Conservation (phyloP, 1,139 yeast species). For the Yamadazyma taylorii region DNA sequence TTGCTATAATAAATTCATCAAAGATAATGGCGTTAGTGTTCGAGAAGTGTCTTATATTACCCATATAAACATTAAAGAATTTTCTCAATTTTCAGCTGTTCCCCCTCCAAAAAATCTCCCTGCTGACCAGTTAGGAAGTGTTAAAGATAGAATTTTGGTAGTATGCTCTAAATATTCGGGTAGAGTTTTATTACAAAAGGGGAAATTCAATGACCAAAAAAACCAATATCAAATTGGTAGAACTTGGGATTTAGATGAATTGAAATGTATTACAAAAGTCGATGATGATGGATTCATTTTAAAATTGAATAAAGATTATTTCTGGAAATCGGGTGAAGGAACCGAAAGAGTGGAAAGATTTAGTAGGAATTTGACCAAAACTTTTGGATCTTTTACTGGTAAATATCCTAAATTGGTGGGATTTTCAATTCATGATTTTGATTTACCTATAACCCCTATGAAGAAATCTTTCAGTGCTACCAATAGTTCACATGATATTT, state of each 20-base stretch:
- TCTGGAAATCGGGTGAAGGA: slow-evolving; percentile 77
- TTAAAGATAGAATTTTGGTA: slow-evolving; percentile 42
- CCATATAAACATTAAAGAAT: slow-evolving; percentile 41
- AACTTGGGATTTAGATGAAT: slow-evolving; percentile 85
- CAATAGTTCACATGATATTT: slow-evolving; percentile 15
- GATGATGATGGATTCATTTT: slow-evolving; percentile 60
- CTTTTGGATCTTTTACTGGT: slow-evolving; percentile 68
- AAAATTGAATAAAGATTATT: slow-evolving; percentile 74
- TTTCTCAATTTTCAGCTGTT: slow-evolving; percentile 36
- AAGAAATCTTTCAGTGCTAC: slow-evolving; percentile 15
- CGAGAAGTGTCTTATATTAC: slow-evolving; percentile 38
- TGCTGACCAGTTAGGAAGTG: slow-evolving; percentile 32
- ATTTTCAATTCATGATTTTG: slow-evolving; percentile 34
- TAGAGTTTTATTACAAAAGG: slow-evolving; percentile 77
- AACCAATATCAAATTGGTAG: slow-evolving; percentile 84
- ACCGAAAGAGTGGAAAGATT: slow-evolving; percentile 61
- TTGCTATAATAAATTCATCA: slow-evolving; percentile 38
- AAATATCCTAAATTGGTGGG: slow-evolving; percentile 59
- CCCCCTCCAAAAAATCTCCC: slow-evolving; percentile 41
- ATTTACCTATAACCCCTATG: slow-evolving; percentile 30
- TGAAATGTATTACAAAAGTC: slow-evolving; percentile 54
- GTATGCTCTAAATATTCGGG: slow-evolving; percentile 51
- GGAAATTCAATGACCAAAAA: slow-evolving; percentile 72
- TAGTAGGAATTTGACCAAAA: slow-evolving; percentile 58
- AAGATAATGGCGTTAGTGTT: slow-evolving; percentile 29